These are phyloP conservation scores for Penicillium tannophilum DNA, from an alignment of 495 filamentous ascomycete species.

Conservation along the genomic window DNA sequence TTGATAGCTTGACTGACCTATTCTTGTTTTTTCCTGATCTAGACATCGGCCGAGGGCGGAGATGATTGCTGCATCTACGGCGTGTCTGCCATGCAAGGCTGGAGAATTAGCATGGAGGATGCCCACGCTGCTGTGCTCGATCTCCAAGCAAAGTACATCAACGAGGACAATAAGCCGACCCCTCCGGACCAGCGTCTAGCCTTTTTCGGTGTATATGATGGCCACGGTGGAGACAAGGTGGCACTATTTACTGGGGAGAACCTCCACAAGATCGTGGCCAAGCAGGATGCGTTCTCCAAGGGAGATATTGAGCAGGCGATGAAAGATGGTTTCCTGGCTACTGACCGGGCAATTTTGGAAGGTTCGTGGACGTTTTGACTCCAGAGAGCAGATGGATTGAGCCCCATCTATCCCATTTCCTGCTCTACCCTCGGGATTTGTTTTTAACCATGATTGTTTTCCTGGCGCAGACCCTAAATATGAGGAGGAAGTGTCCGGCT, in stretches of 20 bases:
- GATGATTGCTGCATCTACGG: slow-evolving; percentile 93
- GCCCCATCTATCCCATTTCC: not conserved
- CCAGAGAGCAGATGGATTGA: not conserved
- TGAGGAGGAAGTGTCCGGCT: slow-evolving; percentile 96
- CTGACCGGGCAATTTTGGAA: slow-evolving; percentile 91
- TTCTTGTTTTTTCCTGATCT: slow-evolving; percentile 13
- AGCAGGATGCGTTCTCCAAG: slow-evolving; percentile 88
- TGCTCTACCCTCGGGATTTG: not conserved
- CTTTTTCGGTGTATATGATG: slow-evolving; percentile 98
- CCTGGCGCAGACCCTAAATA: slow-evolving; percentile 82
- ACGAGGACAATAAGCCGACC: slow-evolving; percentile 60
- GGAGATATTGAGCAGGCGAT: slow-evolving; percentile 93
- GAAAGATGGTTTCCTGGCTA: slow-evolving; percentile 96
- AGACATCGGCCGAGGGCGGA: slow-evolving; percentile 86
- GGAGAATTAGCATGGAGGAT: slow-evolving; percentile 99
- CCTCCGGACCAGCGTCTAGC: slow-evolving; percentile 71
- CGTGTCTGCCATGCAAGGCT: slow-evolving; percentile 98
- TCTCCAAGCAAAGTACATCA: slow-evolving; percentile 66
- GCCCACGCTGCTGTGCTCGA: slow-evolving; percentile 88
- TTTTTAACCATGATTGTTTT: slow-evolving; percentile 7
- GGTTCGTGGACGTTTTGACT: slow-evolving; percentile 57
- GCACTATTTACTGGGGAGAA: slow-evolving; percentile 90
- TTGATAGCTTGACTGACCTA: not conserved
- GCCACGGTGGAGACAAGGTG: slow-evolving; percentile 96
- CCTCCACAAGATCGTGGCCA: slow-evolving; percentile 89